phyloP scores from a whole-genome alignment of 352 stramenopile genomes.

The Pseudoperonospora humuli region DNA sequence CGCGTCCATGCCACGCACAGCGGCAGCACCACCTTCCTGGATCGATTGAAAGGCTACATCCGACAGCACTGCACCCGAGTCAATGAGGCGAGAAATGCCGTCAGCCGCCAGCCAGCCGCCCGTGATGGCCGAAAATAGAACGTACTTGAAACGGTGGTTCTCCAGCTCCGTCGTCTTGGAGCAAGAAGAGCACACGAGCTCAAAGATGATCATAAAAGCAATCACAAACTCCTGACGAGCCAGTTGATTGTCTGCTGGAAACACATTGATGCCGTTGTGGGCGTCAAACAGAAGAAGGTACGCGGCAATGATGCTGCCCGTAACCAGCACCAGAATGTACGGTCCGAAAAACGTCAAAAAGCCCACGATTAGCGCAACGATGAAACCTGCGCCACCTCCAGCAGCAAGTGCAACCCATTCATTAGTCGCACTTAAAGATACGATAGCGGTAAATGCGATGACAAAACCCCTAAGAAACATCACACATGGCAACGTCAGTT shows the following conservation, averaged over 20 bases:
- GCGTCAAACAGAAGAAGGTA: slow-evolving; percentile 79
- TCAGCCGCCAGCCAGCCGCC: slow-evolving; percentile 75
- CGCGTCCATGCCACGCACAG: slow-evolving; percentile 41
- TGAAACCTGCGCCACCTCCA: slow-evolving; percentile 49
- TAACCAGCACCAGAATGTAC: slow-evolving; percentile 58
- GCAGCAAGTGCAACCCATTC: slow-evolving; percentile 67
- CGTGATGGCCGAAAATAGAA: slow-evolving; percentile 61
- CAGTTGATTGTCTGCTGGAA: slow-evolving; percentile 61
- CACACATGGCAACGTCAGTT: not conserved
- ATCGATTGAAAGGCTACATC: slow-evolving; percentile 60
- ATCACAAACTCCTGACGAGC: slow-evolving; percentile 84
- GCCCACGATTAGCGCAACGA: slow-evolving; percentile 57
- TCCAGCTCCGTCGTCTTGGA: slow-evolving; percentile 80
- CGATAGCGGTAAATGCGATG: slow-evolving; percentile 57
- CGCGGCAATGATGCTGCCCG: slow-evolving; percentile 53
- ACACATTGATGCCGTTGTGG: slow-evolving; percentile 55
- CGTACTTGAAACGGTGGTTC: slow-evolving; percentile 87
- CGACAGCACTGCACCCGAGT: slow-evolving; percentile 47
- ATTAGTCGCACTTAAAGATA: slow-evolving; percentile 53
- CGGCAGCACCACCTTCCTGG: slow-evolving; percentile 44
- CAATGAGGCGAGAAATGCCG: slow-evolving; percentile 64
- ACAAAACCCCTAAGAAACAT: slow-evolving; percentile 46
- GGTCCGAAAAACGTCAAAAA: slow-evolving; percentile 70
- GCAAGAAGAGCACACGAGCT: slow-evolving; percentile 65
- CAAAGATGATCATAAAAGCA: slow-evolving; percentile 83